Conservation (phyloP, 2,329 filamentous ascomycete genomes). For the Alternaria infectoria region DNA sequence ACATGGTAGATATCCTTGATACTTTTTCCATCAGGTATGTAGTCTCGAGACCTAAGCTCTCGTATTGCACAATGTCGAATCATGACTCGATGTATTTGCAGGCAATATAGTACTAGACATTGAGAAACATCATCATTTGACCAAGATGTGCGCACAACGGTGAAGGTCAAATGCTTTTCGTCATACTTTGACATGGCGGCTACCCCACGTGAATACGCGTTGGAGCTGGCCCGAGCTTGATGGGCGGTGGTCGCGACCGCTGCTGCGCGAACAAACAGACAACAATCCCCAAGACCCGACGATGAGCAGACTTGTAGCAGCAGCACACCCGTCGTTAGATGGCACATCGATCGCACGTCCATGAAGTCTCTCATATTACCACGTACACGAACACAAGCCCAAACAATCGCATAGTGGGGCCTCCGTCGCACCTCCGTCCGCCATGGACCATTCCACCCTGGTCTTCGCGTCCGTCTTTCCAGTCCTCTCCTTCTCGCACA, state of each 20-base stretch:
- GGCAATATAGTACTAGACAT: slow-evolving; percentile 10
- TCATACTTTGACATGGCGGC: background rate
- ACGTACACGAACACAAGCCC: background rate
- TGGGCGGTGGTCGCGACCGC: slow-evolving; percentile 10
- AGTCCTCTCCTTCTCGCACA: slow-evolving; percentile 48
- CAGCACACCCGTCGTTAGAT: background rate
- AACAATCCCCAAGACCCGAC: background rate
- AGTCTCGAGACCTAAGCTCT: background rate
- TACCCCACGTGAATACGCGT: slow-evolving; percentile 24
- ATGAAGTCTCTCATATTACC: background rate
- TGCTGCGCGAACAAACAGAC: slow-evolving; percentile 1
- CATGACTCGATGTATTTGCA: slow-evolving; percentile 1
- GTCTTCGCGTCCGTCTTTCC: slow-evolving; percentile 57
- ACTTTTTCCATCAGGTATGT: slow-evolving; percentile 8
- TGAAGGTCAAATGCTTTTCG: background rate
- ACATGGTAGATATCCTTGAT: slow-evolving; percentile 22
- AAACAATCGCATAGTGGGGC: slow-evolving; percentile 26
- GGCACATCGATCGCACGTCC: background rate
- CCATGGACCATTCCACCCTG: slow-evolving; percentile 44
- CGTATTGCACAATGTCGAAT: background rate
- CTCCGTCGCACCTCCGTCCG: slow-evolving; percentile 22
- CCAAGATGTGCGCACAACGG: background rate
- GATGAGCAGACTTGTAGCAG: background rate
- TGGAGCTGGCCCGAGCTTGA: slow-evolving; percentile 14
- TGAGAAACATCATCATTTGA: background rate